phyloP scores from a whole-genome alignment of 2,329 filamentous ascomycete genomes.

The Ophiostoma australiae region DNA sequence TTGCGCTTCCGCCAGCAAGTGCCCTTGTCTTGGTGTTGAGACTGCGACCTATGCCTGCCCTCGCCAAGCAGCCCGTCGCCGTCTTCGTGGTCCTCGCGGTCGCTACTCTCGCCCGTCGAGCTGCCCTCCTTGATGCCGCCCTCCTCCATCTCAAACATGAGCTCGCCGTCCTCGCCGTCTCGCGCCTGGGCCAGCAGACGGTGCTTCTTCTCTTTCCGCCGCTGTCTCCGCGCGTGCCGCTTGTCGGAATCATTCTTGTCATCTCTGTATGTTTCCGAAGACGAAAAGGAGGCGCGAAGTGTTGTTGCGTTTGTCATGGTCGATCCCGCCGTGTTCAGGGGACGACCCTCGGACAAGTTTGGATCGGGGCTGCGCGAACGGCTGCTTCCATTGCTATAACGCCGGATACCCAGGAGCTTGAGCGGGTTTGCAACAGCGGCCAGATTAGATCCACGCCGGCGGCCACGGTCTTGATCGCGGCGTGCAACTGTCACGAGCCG shows the following conservation, averaged over 20 bases:
- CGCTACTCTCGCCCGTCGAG: constrained; percentile 56
- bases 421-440: constrained; percentile 39
- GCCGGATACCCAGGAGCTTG: constrained; percentile 34
- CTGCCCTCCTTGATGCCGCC: constrained; percentile 65
- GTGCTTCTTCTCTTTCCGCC: constrained; percentile 51
- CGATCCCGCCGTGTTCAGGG: constrained; percentile 12
- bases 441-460: constrained; percentile 44
- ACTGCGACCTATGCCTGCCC: background rate
- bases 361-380: constrained; percentile 18
- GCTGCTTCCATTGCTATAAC: constrained; percentile 37
- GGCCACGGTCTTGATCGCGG: constrained; percentile 46
- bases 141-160: constrained; percentile 91
- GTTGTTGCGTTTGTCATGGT: constrained; percentile 13
- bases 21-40: background rate
- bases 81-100: constrained; percentile 55
- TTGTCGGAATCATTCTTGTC: constrained; percentile 26
- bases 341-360: constrained; percentile 4
- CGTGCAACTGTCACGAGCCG: constrained; percentile 53
- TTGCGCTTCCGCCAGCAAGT: constrained; percentile 20
- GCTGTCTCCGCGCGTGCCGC: constrained; percentile 38
- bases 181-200: constrained; percentile 49
- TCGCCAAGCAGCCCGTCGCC: constrained; percentile 40
- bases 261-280: constrained; percentile 14
- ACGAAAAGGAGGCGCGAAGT: constrained; percentile 40
- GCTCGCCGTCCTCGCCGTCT: constrained; percentile 63